These are phyloP conservation scores for Acacia confusa DNA, from an alignment of 306 rosid species.

Conservation along the genomic window DNA sequence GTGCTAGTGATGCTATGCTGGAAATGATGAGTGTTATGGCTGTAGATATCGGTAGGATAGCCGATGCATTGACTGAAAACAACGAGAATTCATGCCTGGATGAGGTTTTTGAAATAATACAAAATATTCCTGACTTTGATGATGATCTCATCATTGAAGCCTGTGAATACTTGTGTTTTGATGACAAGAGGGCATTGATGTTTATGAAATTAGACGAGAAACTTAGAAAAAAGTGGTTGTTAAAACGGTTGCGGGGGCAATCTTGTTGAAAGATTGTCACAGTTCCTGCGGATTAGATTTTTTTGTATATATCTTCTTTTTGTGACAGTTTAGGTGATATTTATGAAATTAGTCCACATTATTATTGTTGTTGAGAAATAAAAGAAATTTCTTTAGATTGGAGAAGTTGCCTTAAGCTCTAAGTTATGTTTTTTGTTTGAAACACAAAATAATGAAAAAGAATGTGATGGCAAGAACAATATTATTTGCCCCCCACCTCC, in stretches of 20 bases:
- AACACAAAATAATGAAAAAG: too few species aligned
- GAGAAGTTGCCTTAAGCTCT: background rate
- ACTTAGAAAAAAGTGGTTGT: conserved; percentile 55
- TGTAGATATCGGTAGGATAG: conserved; percentile 52
- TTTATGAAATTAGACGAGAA: conserved; percentile 55
- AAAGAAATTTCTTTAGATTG: background rate
- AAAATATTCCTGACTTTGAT: conserved; percentile 51
- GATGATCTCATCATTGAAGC: conserved; percentile 61
- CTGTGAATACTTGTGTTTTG: conserved; percentile 52
- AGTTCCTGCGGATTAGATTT: background rate
- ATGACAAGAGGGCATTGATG: conserved; percentile 53
- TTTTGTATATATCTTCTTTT: conserved; percentile 20
- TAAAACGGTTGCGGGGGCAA: conserved; percentile 46
- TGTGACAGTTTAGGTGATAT: conserved; percentile 16
- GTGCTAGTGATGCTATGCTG: conserved; percentile 38
- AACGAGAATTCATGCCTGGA: conserved; percentile 42
- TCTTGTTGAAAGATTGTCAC: conserved; percentile 11
- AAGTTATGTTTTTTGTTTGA: too few species aligned
- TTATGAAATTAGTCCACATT: background rate
- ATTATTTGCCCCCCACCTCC: too few species aligned
- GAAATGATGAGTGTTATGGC: conserved; percentile 61
- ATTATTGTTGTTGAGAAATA: background rate
- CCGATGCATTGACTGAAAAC: conserved; percentile 49
- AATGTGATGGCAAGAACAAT: too few species aligned
- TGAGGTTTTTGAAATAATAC: conserved; percentile 54